Evolutionary conservation across 1,139 yeast genomes (phyloP).

Genomic region (Pichia sp.): DNA sequence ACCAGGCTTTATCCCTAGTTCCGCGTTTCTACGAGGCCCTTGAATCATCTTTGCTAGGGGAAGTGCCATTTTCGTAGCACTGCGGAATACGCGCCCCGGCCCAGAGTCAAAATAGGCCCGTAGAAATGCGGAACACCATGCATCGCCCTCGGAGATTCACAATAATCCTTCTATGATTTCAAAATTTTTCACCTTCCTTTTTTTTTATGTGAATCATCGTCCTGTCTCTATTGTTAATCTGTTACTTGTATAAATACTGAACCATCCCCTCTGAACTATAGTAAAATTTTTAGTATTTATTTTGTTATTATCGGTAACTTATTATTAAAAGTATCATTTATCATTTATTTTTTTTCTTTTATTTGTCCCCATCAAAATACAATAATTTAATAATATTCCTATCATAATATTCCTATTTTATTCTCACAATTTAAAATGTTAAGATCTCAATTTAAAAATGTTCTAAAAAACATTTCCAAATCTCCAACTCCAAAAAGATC

Average conservation of each 20-base stretch:
- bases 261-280: background rate
- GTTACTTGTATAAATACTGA: background rate
- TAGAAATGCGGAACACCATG: background rate
- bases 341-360: background rate
- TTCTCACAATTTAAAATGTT: slow-evolving; percentile 5
- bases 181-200: background rate
- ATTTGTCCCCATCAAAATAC: background rate
- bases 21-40: too few relatives aligned
- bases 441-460: slow-evolving; percentile 11
- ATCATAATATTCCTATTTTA: too few relatives aligned
- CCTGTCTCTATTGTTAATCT: background rate
- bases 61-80: background rate
- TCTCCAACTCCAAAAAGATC: slow-evolving; percentile 5
- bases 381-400: too few relatives aligned
- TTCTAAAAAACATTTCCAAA: slow-evolving; percentile 5
- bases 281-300: too few relatives aligned
- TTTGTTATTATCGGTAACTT: too few relatives aligned
- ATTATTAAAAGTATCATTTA: too few relatives aligned
- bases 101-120: background rate
- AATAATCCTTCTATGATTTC: background rate
- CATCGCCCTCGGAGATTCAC: background rate
- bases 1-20: too few relatives aligned
- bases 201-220: background rate
- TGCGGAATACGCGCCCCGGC: background rate
- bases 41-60: background rate